Percentiles rank a stretch among this genome's conserved stretches.
Conservation (phyloP, 176 grass and related monocot genomes). For the Musa beccarii region DNA sequence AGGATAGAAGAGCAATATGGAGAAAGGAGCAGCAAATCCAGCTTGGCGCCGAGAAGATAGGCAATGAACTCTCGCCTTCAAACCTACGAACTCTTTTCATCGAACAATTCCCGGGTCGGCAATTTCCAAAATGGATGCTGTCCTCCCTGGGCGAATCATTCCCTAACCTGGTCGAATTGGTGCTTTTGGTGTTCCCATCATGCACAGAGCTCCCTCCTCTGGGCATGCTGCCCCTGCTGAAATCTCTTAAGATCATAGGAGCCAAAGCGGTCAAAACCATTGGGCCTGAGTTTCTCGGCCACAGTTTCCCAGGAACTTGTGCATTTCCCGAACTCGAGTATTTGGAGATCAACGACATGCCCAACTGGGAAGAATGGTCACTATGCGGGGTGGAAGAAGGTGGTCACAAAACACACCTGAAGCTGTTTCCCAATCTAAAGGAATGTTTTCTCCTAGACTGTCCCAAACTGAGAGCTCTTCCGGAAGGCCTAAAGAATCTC, state of each 20-base stretch:
- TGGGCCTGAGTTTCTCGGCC: slow-evolving; percentile 18
- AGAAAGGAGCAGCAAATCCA: not conserved
- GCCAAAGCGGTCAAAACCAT: slow-evolving; percentile 8
- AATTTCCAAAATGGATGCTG: slow-evolving; percentile 64
- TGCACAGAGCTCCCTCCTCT: slow-evolving; percentile 21
- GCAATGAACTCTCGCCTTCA: slow-evolving; percentile 42
- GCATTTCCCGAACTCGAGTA: slow-evolving; percentile 22
- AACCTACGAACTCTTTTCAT: slow-evolving; percentile 50
- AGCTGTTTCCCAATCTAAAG: too few species aligned
- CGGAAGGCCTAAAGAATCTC: too few species aligned
- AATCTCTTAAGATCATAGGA: not conserved
- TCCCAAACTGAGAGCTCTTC: too few species aligned
- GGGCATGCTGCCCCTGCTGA: slow-evolving; percentile 18
- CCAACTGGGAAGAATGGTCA: slow-evolving; percentile 30
- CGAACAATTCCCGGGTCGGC: slow-evolving; percentile 44
- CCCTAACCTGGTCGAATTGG: not conserved
- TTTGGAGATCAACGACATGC: not conserved
- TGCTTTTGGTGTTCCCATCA: not conserved
- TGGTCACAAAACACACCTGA: not conserved
- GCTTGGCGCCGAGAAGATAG: slow-evolving; percentile 51
- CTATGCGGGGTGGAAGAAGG: not conserved
- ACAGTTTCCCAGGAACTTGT: too few species aligned
- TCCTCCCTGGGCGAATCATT: slow-evolving; percentile 45
- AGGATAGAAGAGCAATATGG: slow-evolving; percentile 10
- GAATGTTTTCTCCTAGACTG: too few species aligned